Base-by-base conservation (phyloP, 768 basidiomycete genomes). In the Psilocybe tampanensis region DNA sequence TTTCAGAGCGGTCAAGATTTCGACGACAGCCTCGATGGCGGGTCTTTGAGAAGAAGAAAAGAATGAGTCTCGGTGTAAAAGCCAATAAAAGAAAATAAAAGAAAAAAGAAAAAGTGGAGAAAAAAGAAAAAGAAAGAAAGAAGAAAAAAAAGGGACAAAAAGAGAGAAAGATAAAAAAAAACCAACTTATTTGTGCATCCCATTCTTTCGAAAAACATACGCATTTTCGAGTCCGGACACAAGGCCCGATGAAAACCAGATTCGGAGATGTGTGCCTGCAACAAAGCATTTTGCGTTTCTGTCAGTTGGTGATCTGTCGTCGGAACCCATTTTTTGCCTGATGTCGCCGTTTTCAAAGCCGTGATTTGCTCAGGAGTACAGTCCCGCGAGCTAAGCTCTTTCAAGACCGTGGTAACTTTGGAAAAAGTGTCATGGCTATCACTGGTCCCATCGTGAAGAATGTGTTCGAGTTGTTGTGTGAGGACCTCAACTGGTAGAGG, bases 181-280 rank as follows among this genome's bases (percentile, higher is more conserved):
- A 23, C 44, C 11, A n/a, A 59, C 67, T 21, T 57, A 80, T 79
- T 68, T 0, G 64, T 60, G 60, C 79, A 80, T 18, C 79, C 79
- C 70, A 79, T 71, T 2, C 56, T 50, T 13, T 39, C 54, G 33
- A 80, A 64, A 56, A 76, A 68, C 0, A 36, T 41, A 34, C 54
- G 29, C 8, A 66, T 55, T 23, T 59, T 47, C 41, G 26, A 12
- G 47, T 71, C 61, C 0, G 52, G 64, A 44, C 50, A 59, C 29
- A 67, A 29, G 42, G 72, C 61, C 42, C 69, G 63, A 53, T 65
- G 36, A 55, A 74, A 70, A 3, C 74, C 70, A n/a, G 67, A 60
- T 4, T 66, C 61, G 2, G 53, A 48, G 1, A 47, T 29, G n/a
- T 64, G 51, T 13, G 47, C 44, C 3, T 57, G 22, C 19, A 72